Evolutionary conservation across 2,329 filamentous ascomycete genomes (phyloP).

Genomic region (Colletotrichum abscissum): DNA sequence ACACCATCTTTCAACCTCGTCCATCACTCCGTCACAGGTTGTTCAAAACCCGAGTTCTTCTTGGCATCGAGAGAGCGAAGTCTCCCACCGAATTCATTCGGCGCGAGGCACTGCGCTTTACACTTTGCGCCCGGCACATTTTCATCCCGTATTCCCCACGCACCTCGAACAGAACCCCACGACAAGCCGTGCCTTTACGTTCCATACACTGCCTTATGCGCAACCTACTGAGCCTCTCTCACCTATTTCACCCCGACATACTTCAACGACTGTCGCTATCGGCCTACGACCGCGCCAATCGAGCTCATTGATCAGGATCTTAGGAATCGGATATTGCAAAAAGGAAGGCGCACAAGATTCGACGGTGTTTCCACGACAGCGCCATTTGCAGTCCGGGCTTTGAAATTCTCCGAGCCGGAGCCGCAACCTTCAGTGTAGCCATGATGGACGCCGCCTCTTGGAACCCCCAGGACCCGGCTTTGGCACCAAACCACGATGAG

Average conservation of each 20-base stretch:
- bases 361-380: neutral
- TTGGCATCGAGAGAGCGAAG: neutral
- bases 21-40: neutral
- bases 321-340: neutral
- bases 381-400: neutral
- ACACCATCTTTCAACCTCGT: conserved; percentile 2
- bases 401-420: conserved; percentile 10
- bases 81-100: neutral
- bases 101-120: conserved; percentile 20
- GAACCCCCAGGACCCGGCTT: conserved; percentile 67
- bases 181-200: conserved; percentile 6
- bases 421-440: conserved; percentile 40
- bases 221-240: neutral
- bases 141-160: conserved; percentile 3
- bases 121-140: neutral
- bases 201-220: neutral
- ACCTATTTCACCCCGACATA: neutral
- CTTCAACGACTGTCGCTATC: conserved; percentile 16
- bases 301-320: neutral
- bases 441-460: conserved; percentile 67
- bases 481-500: conserved; percentile 64
- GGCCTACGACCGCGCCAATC: neutral
- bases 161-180: conserved; percentile 25
- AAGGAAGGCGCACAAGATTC: neutral
- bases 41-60: neutral